Percentiles rank a stretch among this genome's conserved stretches.
These are phyloP conservation scores for Millerago galiae DNA, from an alignment of 805 yeast genomes.

Conservation along the genomic window DNA sequence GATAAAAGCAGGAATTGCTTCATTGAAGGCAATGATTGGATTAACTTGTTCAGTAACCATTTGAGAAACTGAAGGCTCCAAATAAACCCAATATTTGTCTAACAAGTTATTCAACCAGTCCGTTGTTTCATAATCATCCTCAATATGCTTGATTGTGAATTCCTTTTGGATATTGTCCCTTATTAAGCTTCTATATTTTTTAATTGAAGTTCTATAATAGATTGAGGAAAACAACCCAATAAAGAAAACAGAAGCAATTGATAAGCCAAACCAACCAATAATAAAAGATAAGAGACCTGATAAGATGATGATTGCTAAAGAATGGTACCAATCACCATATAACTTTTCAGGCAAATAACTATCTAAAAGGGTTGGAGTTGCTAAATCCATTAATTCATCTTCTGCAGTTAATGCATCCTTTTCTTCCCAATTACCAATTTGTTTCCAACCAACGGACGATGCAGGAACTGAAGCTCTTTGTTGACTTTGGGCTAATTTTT, in stretches of 20 bases:
- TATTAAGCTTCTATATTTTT: constrained; percentile 66
- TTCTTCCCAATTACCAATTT: constrained; percentile 81
- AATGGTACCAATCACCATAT: constrained; percentile 97
- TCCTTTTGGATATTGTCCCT: constrained; percentile 85
- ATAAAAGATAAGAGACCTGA: constrained; percentile 73
- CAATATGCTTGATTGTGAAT: constrained; percentile 71
- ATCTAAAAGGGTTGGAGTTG: constrained; percentile 70
- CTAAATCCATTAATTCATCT: constrained; percentile 68
- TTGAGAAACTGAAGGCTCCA: constrained; percentile 85
- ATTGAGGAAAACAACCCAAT: constrained; percentile 56
- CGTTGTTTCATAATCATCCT: constrained; percentile 86
- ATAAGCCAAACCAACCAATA: constrained; percentile 69
- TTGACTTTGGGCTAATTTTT: constrained; percentile 19
- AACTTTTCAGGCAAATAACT: constrained; percentile 64
- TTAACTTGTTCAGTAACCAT: constrained; percentile 83
- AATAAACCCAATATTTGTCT: constrained; percentile 85
- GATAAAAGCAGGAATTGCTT: constrained; percentile 75
- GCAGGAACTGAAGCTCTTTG: constrained; percentile 50
- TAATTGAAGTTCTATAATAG: constrained; percentile 76
- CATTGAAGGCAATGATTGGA: constrained; percentile 70
- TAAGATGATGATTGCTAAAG: constrained; percentile 60
- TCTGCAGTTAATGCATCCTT: constrained; percentile 55
- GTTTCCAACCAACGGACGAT: constrained; percentile 89
- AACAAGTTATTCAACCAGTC: constrained; percentile 91
- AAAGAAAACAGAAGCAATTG: constrained; percentile 76